Base-by-base conservation (phyloP, 306 rosid genomes). In the Vigna unguiculata region DNA sequence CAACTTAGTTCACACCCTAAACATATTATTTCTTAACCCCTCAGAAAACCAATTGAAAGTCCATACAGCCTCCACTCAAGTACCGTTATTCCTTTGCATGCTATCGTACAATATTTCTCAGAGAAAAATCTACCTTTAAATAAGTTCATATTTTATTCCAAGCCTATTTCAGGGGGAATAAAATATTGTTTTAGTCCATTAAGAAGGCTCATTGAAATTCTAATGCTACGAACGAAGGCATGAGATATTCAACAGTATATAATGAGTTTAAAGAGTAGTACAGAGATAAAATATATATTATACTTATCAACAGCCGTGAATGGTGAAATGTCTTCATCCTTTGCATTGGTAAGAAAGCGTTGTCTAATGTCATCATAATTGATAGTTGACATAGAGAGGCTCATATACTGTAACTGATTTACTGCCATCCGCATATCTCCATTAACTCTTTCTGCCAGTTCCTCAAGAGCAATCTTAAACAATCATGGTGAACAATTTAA, bases 361-460 rank as follows among this genome's bases (percentile, higher is more conserved):
- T 82, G 92, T 85, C 91, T 89, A 16, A 95, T 79, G 77, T 95
- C 96, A 46, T 95, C 98, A 25, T 89, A 95, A 72, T 89, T 86
- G 62, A 95, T 88, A 73, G 88, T 87, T 7, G 97, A 88, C 94
- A 86, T 89, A 52, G 99, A 90, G 80, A 92, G 87, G 88, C 99
- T 88, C 97, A 95, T 91, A 78, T 90, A 95, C 13, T 95, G 99
- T 78, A 95, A 82, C 83, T 90, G 97, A 77, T 95, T 95, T 78
- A 92, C 68, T 48, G 99, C 97, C 99, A 92, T 95, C 13, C 97
- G 93, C 92, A 95, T 88, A 83, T 92, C 99, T 74, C 99, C 99
- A 71, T 90, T 84, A 69, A 87, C 97, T 88, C 96, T 89, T 79
- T 92, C 99, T 47, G 97, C 97, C 45, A 92, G 91, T 76, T 90